A percentile compares a stretch with the other conserved stretches of the same genome.
Evolutionary conservation across 176 grass and related monocot genomes (phyloP).

Genomic region (Aechmea fasciata): DNA sequence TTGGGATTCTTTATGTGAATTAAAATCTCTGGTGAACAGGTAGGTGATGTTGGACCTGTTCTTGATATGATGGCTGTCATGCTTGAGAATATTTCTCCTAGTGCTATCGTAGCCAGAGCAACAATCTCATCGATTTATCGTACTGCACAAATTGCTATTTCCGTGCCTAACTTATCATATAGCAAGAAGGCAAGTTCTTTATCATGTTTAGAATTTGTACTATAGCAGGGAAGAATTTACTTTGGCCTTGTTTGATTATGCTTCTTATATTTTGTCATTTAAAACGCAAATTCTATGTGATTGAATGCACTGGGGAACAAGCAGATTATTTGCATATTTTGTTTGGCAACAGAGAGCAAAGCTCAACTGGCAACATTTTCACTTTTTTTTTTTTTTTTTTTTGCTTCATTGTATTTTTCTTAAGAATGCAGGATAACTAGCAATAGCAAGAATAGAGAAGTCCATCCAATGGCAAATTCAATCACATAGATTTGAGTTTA

Average conservation of each 20-base stretch:
- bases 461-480: too few species aligned
- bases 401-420: too few species aligned
- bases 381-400: neutral
- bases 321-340: too few species aligned
- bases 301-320: too few species aligned
- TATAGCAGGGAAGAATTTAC: constrained; percentile 8
- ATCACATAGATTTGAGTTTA: too few species aligned
- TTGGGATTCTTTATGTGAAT: neutral
- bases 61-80: constrained; percentile 82
- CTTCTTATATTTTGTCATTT: constrained; percentile 8
- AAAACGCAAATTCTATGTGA: neutral
- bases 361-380: neutral
- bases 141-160: constrained; percentile 61
- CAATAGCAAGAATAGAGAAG: too few species aligned
- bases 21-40: constrained; percentile 35
- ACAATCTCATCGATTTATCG: constrained; percentile 86
- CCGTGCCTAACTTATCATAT: constrained; percentile 67
- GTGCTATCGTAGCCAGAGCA: constrained; percentile 43
- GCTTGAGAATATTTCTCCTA: constrained; percentile 76
- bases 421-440: too few species aligned
- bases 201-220: neutral
- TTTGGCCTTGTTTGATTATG: too few species aligned
- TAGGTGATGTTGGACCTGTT: constrained; percentile 86
- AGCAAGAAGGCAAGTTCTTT: constrained; percentile 62
- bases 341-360: too few species aligned